Evolutionary conservation across 345 rosid species (phyloP).

Genomic region (Hibiscus trionum): DNA sequence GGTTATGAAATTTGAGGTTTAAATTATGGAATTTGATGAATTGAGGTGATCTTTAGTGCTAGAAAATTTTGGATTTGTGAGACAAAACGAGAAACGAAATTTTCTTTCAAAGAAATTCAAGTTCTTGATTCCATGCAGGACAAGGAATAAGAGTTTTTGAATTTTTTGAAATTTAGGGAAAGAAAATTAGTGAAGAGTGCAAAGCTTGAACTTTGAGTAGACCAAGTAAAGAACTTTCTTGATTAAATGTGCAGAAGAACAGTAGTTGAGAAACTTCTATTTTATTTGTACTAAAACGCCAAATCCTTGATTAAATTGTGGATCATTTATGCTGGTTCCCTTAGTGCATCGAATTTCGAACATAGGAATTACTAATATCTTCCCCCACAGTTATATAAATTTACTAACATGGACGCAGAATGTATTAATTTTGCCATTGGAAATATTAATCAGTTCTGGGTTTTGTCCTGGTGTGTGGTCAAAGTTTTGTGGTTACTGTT

Average conservation of each 20-base stretch:
- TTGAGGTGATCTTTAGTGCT: not conserved
- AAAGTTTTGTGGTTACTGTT: not conserved
- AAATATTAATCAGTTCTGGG: not conserved
- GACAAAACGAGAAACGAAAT: not conserved
- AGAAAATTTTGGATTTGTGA: not conserved
- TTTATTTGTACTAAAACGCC: not conserved
- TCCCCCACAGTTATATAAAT: not conserved
- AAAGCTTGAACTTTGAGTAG: not conserved
- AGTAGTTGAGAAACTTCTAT: not conserved
- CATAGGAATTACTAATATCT: not conserved
- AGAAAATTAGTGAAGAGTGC: not conserved
- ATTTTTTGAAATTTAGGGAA: not conserved
- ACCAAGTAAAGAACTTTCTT: not conserved
- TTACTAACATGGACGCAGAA: not conserved
- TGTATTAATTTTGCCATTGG: not conserved
- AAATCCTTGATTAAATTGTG: not conserved
- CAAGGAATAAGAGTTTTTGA: not conserved
- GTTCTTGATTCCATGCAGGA: not conserved
- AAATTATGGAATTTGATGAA: not conserved
- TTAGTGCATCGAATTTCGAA: not conserved
- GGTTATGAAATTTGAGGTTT: not conserved
- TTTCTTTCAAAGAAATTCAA: not conserved
- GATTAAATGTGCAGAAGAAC: not conserved
- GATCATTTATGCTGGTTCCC: not conserved
- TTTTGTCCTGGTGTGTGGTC: not conserved